Evolutionary conservation across 1,284 basidiomycete species (phyloP).

Genomic region (Athelia psychrophila): DNA sequence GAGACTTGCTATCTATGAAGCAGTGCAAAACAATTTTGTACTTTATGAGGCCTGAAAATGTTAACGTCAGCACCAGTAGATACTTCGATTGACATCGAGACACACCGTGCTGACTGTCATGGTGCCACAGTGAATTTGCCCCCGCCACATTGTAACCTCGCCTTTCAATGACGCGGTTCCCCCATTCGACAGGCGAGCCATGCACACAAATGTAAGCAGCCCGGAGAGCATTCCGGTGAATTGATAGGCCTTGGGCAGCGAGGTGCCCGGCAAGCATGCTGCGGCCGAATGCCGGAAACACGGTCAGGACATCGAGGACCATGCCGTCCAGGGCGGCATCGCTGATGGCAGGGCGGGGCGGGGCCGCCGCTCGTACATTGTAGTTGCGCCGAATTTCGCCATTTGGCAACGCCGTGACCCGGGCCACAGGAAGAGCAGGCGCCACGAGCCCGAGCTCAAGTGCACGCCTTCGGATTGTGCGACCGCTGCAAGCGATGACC

Average conservation of each 20-base stretch:
- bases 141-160: constrained; percentile 22
- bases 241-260: constrained; percentile 10
- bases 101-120: constrained; percentile 32
- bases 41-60: constrained; percentile 20
- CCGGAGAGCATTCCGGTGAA: constrained; percentile 21
- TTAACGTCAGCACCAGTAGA: constrained; percentile 13
- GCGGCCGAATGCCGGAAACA: constrained; percentile 20
- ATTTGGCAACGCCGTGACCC: neutral
- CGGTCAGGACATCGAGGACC: constrained; percentile 11
- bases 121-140: constrained; percentile 24
- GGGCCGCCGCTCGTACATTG: neutral
- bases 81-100: neutral
- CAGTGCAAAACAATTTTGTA: constrained; percentile 33
- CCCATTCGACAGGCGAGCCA: constrained; percentile 12
- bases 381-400: neutral
- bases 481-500: neutral
- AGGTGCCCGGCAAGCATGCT: constrained; percentile 21
- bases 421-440: neutral
- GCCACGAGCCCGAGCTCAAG: neutral
- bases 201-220: constrained; percentile 19
- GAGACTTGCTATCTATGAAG: constrained; percentile 26
- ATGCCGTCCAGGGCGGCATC: constrained; percentile 17
- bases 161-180: neutral
- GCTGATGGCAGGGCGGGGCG: constrained; percentile 1
- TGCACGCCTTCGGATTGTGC: neutral